Base-by-base conservation (phyloP, 805 yeast genomes). In the Lachancea nothofagi region DNA sequence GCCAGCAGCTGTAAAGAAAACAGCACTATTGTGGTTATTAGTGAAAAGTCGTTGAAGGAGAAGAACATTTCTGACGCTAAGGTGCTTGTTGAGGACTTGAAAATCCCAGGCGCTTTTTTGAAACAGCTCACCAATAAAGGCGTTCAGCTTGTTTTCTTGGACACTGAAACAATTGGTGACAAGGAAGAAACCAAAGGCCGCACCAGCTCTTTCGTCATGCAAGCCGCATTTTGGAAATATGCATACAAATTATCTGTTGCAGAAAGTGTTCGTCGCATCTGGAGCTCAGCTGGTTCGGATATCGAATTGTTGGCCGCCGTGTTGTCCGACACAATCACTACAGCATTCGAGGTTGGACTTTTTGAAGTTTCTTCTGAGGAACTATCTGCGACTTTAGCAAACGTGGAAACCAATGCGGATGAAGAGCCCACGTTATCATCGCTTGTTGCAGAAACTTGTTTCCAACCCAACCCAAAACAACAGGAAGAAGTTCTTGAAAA, bases 231-330 rank as follows among this genome's bases (percentile, higher is more conserved):
- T 69, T 87, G 95, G 95, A 72, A 73, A 44, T 66, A 72, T 30
- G 75, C 83, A 6, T 75, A 72, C 46, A 72, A 71, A 28, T 69
- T 78, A 32, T 73, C 72, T 24, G 61, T 59, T 33, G 80, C 79
- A 35, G 78, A 79, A 25, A 71, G 83, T 48, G 87, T 84, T 44
- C 78, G 85, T 62, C 80, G 81, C 59, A 75, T 87, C 51, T 77
- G 82, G 63, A 85, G 81, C 58, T 80, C 93, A 12, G 82, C 83
- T 45, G 93, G 95, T 36, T 74, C 82, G 37, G 87, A 80, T 47
- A 83, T 86, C 44, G 96, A 88, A 65, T 67, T 82, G 43, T 71
- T 87, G 48, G 84, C 83, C 24, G 77, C 82, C 24, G 86, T 80
- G 33, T 69, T 82, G 55, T 78, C 80, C 42, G 75, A 77, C 42